Conservation (phyloP, 2,329 filamentous ascomycete species). For the Aspergillus felis region DNA sequence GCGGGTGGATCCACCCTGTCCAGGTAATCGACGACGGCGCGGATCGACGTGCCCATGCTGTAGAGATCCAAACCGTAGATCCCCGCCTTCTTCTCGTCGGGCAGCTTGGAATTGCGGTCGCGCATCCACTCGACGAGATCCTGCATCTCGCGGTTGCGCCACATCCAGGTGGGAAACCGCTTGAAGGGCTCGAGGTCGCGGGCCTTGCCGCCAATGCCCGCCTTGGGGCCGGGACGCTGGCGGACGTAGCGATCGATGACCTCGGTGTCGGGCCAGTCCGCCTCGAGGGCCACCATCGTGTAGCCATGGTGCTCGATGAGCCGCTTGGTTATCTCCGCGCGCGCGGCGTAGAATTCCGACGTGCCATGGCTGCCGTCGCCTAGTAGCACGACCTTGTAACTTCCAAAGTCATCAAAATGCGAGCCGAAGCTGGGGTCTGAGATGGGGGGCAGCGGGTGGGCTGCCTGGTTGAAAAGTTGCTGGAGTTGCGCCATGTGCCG, state of each 20-base stretch:
- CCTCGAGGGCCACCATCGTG: slow-evolving; percentile 50
- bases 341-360: slow-evolving; percentile 52
- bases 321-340: slow-evolving; percentile 50
- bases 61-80: slow-evolving; percentile 54
- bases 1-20: slow-evolving; percentile 43
- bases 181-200: slow-evolving; percentile 41
- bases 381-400: slow-evolving; percentile 41
- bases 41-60: slow-evolving; percentile 46
- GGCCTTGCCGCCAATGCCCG: slow-evolving; percentile 23
- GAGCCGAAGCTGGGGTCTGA: slow-evolving; percentile 35
- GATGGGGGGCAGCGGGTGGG: slow-evolving; percentile 36
- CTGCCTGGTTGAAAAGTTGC: slow-evolving; percentile 31
- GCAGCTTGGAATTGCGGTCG: slow-evolving; percentile 36
- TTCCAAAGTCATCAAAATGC: slow-evolving; percentile 40
- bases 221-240: slow-evolving; percentile 38
- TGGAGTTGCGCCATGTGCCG: slow-evolving; percentile 27
- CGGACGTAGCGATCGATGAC: slow-evolving; percentile 50
- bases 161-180: slow-evolving; percentile 55
- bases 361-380: slow-evolving; percentile 51
- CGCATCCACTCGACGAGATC: slow-evolving; percentile 52
- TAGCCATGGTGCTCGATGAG: slow-evolving; percentile 50
- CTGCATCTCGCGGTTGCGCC: slow-evolving; percentile 52
- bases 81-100: slow-evolving; percentile 31
- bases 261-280: slow-evolving; percentile 54
- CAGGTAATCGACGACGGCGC: slow-evolving; percentile 48